Percentiles rank a stretch among this genome's conserved stretches.
Conservation (phyloP, 768 basidiomycete species). For the Bullera alba region DNA sequence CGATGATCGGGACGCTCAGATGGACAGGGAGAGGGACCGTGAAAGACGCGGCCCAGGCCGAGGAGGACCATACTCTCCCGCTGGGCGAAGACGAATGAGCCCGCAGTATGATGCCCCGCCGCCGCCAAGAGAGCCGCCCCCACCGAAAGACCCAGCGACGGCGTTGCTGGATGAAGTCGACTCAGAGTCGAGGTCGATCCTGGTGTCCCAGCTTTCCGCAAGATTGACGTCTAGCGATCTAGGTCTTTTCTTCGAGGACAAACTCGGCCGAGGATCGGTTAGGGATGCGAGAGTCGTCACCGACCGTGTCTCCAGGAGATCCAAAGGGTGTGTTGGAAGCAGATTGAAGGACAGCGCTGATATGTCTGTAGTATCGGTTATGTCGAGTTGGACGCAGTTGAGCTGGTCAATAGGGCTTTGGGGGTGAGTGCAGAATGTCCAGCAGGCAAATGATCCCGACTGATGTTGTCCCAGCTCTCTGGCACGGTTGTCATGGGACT, state of each 20-base stretch:
- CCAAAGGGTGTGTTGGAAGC: constrained; percentile 72
- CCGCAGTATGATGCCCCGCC: constrained; percentile 19
- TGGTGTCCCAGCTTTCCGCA: constrained; percentile 95
- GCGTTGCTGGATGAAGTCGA: constrained; percentile 76
- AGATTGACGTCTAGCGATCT: constrained; percentile 93
- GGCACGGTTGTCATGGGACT: constrained; percentile 98
- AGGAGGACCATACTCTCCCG: constrained; percentile 18
- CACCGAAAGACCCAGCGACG: constrained; percentile 14
- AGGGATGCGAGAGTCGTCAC: constrained; percentile 95
- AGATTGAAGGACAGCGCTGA: neutral
- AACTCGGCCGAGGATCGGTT: constrained; percentile 85
- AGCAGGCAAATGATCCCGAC: neutral
- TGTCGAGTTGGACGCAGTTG: constrained; percentile 88
- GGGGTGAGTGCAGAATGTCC: constrained; percentile 47
- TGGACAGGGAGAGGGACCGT: constrained; percentile 23
- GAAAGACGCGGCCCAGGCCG: constrained; percentile 12
- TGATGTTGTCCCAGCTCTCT: constrained; percentile 52
- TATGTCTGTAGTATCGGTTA: constrained; percentile 73
- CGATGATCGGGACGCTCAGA: constrained; percentile 10
- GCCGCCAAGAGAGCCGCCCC: constrained; percentile 13
- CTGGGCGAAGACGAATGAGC: constrained; percentile 20
- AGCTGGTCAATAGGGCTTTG: constrained; percentile 84
- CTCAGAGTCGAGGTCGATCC: constrained; percentile 95
- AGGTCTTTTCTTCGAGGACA: constrained; percentile 97
- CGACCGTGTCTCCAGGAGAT: constrained; percentile 85